Percentiles rank a stretch among this genome's conserved stretches.
These are phyloP conservation scores for Pyrus pyrifolia DNA, from an alignment of 306 rosid species.

Conservation along the genomic window DNA sequence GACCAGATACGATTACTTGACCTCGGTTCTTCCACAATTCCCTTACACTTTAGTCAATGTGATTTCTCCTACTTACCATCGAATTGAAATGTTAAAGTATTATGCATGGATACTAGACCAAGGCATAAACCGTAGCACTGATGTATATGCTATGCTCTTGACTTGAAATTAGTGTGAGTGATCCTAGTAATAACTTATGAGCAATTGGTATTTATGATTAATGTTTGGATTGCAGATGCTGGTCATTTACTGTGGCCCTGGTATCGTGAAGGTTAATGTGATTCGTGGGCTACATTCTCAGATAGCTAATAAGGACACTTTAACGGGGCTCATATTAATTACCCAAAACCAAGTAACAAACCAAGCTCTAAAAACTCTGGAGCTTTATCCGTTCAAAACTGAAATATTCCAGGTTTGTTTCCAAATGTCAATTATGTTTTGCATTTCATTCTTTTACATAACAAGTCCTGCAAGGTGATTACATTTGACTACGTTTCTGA, in stretches of 20 bases:
- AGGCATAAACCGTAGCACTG: neutral
- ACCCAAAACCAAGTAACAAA: constrained; percentile 56
- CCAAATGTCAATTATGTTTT: neutral
- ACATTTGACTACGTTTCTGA: neutral
- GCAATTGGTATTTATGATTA: neutral
- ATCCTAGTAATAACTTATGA: neutral
- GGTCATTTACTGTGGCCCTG: constrained; percentile 56
- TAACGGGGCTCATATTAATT: constrained; percentile 60
- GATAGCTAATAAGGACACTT: constrained; percentile 54
- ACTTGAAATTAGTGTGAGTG: neutral
- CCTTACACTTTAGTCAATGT: neutral
- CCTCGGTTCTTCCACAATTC: neutral
- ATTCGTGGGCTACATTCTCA: constrained; percentile 49
- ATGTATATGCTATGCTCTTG: neutral
- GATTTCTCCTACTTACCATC: neutral
- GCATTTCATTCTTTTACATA: neutral
- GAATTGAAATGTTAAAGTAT: neutral
- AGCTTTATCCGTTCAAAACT: constrained; percentile 49
- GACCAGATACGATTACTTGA: neutral
- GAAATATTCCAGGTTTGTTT: constrained; percentile 85
- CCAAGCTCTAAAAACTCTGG: constrained; percentile 70
- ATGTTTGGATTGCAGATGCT: constrained; percentile 46
- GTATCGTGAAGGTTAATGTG: constrained; percentile 49
- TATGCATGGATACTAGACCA: neutral
- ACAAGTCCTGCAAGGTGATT: no score